Evolutionary conservation across 768 basidiomycete species (phyloP), one percentile per base, ranked within the genome.

Genomic region (Gymnopilus dilepis): DNA sequence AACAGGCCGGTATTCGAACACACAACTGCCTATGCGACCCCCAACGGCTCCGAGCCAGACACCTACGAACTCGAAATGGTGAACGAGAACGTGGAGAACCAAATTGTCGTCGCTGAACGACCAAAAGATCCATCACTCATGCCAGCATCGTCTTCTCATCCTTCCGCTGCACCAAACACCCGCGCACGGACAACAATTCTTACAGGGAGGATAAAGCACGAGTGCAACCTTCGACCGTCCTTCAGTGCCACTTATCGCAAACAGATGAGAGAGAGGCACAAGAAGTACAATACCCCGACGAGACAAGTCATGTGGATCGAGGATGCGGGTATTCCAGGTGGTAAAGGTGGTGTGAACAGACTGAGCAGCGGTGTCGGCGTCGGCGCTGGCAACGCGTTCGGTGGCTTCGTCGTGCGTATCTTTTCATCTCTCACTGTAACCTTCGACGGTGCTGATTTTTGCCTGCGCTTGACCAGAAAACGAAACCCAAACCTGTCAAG

Each of bases 1-100:
- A 74, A 76, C 60, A 73, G 80, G 11, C 82, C 82, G 1, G 62
- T 64, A 0, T 84, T 84, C 64, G 70, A 73, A 11, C 60, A 68
- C 0, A 61, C 75, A 1, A 74, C 78, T 1, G 64, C 74, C 2
- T 77, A 77, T 47, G 40, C 70, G 1, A 50, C 47, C 15, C 66
- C 75, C 0, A 69, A 69, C 1, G 76, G 74, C 5, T 68, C 74
- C 5, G 82, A 86, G 62, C 84, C 83, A 4, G 90, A 91, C 68
- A 84, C 87, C 73, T 98, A 94, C 76, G 92, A 94, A 67, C 81
- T 98, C 33, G 89, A 93, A 42, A 93, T 97, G 86, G 87, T 94
- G 42, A 90, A 93, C 63, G 89, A 93, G 63, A 75, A 85, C 31
- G 90, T 93, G 8, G 91, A 92, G 67, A 95, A 95, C 76, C 89